A percentile compares a stretch with the other conserved stretches of the same genome.
These are phyloP conservation scores for Acephala macrosclerotiorum DNA, from an alignment of 2,329 filamentous ascomycete genomes.

Conservation along the genomic window DNA sequence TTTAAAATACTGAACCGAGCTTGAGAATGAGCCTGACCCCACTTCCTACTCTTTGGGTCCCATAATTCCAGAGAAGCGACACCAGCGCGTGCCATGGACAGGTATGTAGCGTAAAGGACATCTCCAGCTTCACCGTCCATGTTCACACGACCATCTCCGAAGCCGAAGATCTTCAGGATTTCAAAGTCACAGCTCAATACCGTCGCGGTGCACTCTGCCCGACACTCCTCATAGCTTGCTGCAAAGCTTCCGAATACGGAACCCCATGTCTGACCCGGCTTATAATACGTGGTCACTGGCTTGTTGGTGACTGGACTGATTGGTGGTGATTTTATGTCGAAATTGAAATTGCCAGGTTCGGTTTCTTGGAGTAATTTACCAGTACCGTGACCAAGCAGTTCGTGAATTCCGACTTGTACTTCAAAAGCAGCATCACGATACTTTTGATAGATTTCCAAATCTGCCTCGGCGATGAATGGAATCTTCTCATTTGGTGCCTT, in stretches of 20 bases:
- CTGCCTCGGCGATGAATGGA: conserved; percentile 83
- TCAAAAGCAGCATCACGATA: conserved; percentile 91
- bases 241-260: conserved; percentile 89
- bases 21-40: conserved; percentile 74
- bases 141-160: conserved; percentile 77
- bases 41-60: conserved; percentile 83
- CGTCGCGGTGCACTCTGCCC: conserved; percentile 95
- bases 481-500: conserved; percentile 93
- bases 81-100: conserved; percentile 94
- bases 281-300: conserved; percentile 87
- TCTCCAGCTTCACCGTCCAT: conserved; percentile 82
- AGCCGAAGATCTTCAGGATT: conserved; percentile 90
- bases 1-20: conserved; percentile 88
- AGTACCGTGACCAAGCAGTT: conserved; percentile 87
- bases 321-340: conserved; percentile 82
- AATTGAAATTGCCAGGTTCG: conserved; percentile 82
- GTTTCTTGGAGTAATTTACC: conserved; percentile 95
- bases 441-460: conserved; percentile 80
- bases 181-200: conserved; percentile 86
- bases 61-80: conserved; percentile 90
- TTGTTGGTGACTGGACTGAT: conserved; percentile 80
- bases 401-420: conserved; percentile 94
- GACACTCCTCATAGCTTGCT: conserved; percentile 91
- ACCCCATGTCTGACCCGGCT: conserved; percentile 93
- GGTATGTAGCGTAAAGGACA: conserved; percentile 86